Evolutionary conservation across 2,329 filamentous ascomycete species (phyloP).

Genomic region (Penicillium verrucosum): DNA sequence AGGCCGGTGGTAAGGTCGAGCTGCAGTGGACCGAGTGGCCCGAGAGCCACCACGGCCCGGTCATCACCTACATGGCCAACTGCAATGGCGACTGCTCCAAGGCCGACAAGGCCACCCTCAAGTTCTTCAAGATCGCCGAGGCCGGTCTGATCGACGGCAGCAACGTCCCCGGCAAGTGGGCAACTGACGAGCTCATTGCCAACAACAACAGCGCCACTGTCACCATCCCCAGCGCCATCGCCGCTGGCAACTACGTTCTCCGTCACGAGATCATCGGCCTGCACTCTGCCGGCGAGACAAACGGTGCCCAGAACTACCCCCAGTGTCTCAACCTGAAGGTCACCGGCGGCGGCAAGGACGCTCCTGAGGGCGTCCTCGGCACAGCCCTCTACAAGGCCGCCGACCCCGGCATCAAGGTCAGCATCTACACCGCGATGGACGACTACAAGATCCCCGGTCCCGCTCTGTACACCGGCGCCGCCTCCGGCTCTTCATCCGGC

Average conservation of each 20-base stretch:
- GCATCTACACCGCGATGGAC: conserved; percentile 53
- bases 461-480: conserved; percentile 29
- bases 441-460: conserved; percentile 55
- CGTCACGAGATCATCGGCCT: conserved; percentile 56
- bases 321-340: conserved; percentile 61
- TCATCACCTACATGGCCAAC: conserved; percentile 62
- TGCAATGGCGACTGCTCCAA: conserved; percentile 56
- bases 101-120: conserved; percentile 52
- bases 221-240: conserved; percentile 47
- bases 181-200: conserved; percentile 51
- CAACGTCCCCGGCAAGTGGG: conserved; percentile 52
- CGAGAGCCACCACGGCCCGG: conserved; percentile 61
- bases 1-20: conserved; percentile 58
- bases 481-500: conserved; percentile 20
- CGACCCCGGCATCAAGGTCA: conserved; percentile 59
- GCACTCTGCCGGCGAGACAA: conserved; percentile 46
- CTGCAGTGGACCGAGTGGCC: conserved; percentile 66
- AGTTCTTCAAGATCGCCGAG: conserved; percentile 64
- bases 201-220: conserved; percentile 53
- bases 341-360: conserved; percentile 51
- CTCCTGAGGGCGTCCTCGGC: conserved; percentile 49
- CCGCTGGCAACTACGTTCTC: conserved; percentile 53
- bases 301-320: conserved; percentile 55
- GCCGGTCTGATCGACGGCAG: conserved; percentile 50
- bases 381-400: conserved; percentile 56